Conservation (phyloP, 2,329 filamentous ascomycete genomes). For the Cladosporium sp. region DNA sequence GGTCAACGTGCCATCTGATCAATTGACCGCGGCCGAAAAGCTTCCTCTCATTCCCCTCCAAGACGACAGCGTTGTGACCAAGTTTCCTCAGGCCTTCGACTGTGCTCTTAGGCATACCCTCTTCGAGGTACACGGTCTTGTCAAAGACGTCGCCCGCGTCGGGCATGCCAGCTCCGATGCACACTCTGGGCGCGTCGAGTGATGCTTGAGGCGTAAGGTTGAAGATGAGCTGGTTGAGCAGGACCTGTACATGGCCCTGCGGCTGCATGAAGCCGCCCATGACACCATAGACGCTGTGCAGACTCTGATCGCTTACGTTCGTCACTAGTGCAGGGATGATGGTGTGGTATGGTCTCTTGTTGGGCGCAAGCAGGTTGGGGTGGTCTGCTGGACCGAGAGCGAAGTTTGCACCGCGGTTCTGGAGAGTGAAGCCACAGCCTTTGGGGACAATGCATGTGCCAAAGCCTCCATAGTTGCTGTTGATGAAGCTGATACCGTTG, state of each 20-base stretch:
- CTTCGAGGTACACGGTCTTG: conserved; percentile 69
- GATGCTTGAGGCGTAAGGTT: conserved; percentile 78
- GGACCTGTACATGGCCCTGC: conserved; percentile 88
- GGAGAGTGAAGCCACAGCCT: conserved; percentile 85
- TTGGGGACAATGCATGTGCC: conserved; percentile 79
- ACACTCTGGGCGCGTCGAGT: conserved; percentile 85
- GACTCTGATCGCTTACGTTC: conserved; percentile 61
- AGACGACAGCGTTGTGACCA: conserved; percentile 67
- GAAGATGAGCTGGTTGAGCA: conserved; percentile 83
- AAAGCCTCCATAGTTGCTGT: conserved; percentile 86
- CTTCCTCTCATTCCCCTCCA: conserved; percentile 58
- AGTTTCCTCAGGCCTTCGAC: conserved; percentile 60
- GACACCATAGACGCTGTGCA: conserved; percentile 86
- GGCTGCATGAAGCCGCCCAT: conserved; percentile 99
- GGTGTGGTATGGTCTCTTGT: conserved; percentile 92
- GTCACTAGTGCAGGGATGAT: conserved; percentile 93
- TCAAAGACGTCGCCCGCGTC: conserved; percentile 53
- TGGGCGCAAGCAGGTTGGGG: conserved; percentile 72
- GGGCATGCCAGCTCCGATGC: conserved; percentile 69
- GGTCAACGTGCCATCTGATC: conserved; percentile 68
- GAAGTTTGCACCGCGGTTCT: conserved; percentile 90
- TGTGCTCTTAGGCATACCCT: conserved; percentile 66
- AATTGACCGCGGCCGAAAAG: conserved; percentile 85
- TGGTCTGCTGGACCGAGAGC: conserved; percentile 58
- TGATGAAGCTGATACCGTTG: conserved; percentile 94